Base-by-base conservation (phyloP, 2,329 filamentous ascomycete species). In the Aspergillus cejpii region DNA sequence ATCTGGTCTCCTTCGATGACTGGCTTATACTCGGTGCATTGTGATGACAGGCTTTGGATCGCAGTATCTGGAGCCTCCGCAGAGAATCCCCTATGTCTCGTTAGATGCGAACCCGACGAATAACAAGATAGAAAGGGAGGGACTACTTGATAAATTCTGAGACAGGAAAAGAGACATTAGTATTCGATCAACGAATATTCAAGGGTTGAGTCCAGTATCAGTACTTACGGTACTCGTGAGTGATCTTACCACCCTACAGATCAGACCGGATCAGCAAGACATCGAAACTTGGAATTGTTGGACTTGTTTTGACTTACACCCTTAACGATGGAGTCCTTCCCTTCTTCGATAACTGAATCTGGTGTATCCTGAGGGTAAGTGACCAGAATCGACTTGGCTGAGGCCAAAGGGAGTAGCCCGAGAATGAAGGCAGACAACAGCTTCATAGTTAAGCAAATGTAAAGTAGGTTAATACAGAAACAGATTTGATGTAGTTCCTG, bases 301-400 rank as follows among this genome's bases (percentile, higher is more conserved):
- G 7, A 20, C 5, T 17, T 39, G 8, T 36, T 41, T 39, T 15
- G 39, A 53, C 73, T 51, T 66, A 76, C 86, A 29, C 81, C 82
- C 37, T 81, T 73, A 41, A 74, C 68, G 57, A 95, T 82, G 2
- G 79, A 78, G 33, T 83, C 68, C 73, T 84, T 92, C 36, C 87
- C 88, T 44, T 85, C 67, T 17, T 81, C 71, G 24, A 95, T 65
- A 27, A 94, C 71, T 27, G 73, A 75, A 51, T 84, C 72, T 15
- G 87, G 83, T 56, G 81, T 84, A 38, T 79, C 75, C 41, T 81
- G 72, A 19, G 84, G 80, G 62, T 88, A 95, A 60, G 78, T 87
- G 59, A 96, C 75, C 56, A 96, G 82, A 52, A 94, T 80, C 27
- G 80, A 79, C 66, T 87, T 87, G 61, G 84, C 83, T 57, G 86